Percentiles rank a stretch among this genome's conserved stretches.
phyloP scores from a whole-genome alignment of 805 yeast species.

The Monosporozyma aquatica region DNA sequence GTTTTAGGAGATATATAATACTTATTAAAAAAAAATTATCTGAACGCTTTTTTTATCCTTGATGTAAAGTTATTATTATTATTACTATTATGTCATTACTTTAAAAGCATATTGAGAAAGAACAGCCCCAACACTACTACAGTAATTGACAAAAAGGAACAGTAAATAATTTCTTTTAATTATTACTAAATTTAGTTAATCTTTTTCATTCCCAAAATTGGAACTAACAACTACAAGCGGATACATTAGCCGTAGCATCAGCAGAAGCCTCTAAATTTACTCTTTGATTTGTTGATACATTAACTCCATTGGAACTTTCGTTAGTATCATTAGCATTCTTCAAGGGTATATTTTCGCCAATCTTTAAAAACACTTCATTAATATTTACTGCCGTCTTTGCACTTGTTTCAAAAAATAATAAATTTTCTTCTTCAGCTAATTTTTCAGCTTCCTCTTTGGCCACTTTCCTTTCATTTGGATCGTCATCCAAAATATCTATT shows the following conservation, averaged over 20 bases:
- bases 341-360: slow-evolving; percentile 75
- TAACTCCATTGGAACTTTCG: slow-evolving; percentile 15
- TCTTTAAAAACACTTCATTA: slow-evolving; percentile 81
- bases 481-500: slow-evolving; percentile 59
- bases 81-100: no score
- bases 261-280: slow-evolving; percentile 29
- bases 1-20: no score
- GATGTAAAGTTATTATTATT: no score
- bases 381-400: slow-evolving; percentile 88
- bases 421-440: slow-evolving; percentile 83
- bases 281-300: slow-evolving; percentile 24
- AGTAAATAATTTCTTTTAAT: no score
- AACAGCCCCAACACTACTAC: no score
- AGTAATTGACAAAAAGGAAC: no score
- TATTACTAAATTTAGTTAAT: no score
- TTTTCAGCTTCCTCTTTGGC: slow-evolving; percentile 77
- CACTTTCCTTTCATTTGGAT: slow-evolving; percentile 50
- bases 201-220: no score
- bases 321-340: slow-evolving; percentile 14
- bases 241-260: slow-evolving; percentile 24
- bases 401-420: slow-evolving; percentile 86
- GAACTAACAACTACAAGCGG: slow-evolving; percentile 29
- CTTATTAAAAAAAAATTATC: no score
- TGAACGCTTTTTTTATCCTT: no score
- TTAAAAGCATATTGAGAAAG: no score